A percentile compares a stretch with the other conserved stretches of the same genome.
Evolutionary conservation across 139 green algal genomes (phyloP).

Genomic region (Asterochloris sp.): DNA sequence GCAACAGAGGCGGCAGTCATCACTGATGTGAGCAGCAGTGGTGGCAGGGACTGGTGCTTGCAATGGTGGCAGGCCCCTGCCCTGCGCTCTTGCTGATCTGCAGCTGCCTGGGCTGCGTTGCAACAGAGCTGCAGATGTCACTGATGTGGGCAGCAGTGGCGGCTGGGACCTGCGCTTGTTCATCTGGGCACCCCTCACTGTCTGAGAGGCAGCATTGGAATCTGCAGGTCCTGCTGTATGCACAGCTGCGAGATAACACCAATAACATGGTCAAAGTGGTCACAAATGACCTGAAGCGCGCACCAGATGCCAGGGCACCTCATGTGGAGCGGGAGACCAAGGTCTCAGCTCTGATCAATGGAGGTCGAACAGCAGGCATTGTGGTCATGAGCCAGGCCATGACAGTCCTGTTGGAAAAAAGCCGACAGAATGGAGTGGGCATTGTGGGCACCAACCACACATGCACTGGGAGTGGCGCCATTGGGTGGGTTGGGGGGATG

Average conservation of each 20-base stretch:
- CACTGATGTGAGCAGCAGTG: too few relatives aligned
- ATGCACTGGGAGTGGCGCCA: conserved; percentile 59
- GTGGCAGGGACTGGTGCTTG: too few relatives aligned
- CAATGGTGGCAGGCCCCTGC: too few relatives aligned
- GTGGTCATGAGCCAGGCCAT: conserved; percentile 44
- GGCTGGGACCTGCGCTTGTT: too few relatives aligned
- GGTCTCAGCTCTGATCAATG: conserved; percentile 62
- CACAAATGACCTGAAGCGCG: conserved; percentile 51
- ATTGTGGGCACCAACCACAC: conserved; percentile 74
- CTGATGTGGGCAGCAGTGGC: too few relatives aligned
- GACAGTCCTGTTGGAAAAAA: conserved; percentile 24
- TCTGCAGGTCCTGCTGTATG: conserved; percentile 72
- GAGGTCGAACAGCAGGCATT: conserved; percentile 64
- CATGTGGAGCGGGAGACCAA: not conserved
- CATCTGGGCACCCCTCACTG: too few relatives aligned
- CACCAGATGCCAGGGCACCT: not conserved
- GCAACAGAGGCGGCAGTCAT: too few relatives aligned
- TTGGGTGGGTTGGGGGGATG: conserved; percentile 40
- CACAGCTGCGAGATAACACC: conserved; percentile 78
- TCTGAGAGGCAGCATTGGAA: not conserved
- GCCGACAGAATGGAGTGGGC: conserved; percentile 51
- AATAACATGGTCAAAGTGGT: conserved; percentile 81
- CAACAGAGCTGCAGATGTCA: too few relatives aligned
- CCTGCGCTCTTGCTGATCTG: too few relatives aligned
- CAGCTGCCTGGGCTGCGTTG: too few relatives aligned